Evolutionary conservation across 2,329 filamentous ascomycete genomes (phyloP), one percentile per base, ranked within the genome.

Genomic region (Metarhizium guizhouense): DNA sequence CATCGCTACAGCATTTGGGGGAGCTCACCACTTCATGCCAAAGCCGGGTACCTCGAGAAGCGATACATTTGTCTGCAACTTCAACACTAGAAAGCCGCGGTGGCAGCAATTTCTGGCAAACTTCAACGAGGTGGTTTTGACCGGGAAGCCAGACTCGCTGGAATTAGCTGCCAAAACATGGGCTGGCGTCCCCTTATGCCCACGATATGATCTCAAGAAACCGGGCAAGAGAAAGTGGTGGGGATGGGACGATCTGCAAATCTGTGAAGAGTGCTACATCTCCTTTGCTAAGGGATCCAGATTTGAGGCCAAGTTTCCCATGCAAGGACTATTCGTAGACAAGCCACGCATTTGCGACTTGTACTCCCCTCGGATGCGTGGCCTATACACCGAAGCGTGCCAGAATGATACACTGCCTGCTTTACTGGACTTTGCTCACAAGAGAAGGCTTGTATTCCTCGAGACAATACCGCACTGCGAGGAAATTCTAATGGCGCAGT

Each of bases 191-290:
- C 25, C 25, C 25, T 4, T 25, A 25, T 25, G 25, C 25, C 25
- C 25, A 25, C 25, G 25, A 25, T 25, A 25, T 25, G 25, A 25
- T 25, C 25, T 25, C 25, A 25, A 25, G 25, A 25, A 25, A 25
- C 25, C 25, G 40, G 49, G 52, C n/a, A 58, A 57, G 13, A 57
- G 53, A 47, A 58, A 60, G 6, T 70, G 66, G 66, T 73, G 70
- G 61, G 72, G 72, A 25, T 74, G 72, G 72, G 59, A 56, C 4
- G 63, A 67, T 1, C 42, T 68, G 61, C 60, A 64, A 54, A 68
- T 74, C 40, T 73, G 72, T 40, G 67, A 69, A 7, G 67, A 71
- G 16, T 73, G 72, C 53, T 70, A 71, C 51, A 56, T 61, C 34
- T 64, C 66, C 11, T 71, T 72, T 40, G 66, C 66, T 2, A 62